phyloP scores from a whole-genome alignment of 306 rosid genomes.

The Neltuma alba region DNA sequence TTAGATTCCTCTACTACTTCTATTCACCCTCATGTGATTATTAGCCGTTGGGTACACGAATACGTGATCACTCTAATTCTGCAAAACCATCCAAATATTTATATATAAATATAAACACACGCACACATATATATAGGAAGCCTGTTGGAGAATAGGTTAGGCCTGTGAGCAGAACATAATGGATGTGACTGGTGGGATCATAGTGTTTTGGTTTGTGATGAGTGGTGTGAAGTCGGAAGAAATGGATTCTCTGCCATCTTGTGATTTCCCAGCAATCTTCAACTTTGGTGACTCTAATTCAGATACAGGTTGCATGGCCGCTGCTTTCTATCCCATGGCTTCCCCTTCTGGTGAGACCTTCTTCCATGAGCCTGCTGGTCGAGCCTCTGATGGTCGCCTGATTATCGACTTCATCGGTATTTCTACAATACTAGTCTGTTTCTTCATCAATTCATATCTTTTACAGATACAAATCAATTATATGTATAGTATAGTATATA shows the following conservation, averaged over 20 bases:
- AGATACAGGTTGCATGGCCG: conserved; percentile 68
- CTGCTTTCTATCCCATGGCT: conserved; percentile 56
- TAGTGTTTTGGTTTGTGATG: conserved; percentile 25
- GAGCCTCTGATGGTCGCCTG: conserved; percentile 76
- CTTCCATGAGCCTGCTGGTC: conserved; percentile 60
- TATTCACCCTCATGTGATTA: conserved; percentile 12
- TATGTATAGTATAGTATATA: not conserved
- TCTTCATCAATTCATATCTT: not conserved
- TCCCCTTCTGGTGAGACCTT: conserved; percentile 66
- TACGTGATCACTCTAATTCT: not conserved
- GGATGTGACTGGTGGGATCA: conserved; percentile 15
- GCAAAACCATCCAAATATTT: not conserved
- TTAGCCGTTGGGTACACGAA: conserved; percentile 15
- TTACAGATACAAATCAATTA: not conserved
- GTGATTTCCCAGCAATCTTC: conserved; percentile 65
- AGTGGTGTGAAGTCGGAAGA: conserved; percentile 35
- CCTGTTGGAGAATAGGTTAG: not conserved
- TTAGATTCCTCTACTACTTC: conserved; percentile 9
- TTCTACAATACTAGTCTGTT: not conserved
- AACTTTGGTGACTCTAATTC: conserved; percentile 82
- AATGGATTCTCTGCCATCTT: conserved; percentile 10
- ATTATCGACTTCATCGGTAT: conserved; percentile 72
- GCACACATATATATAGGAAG: not conserved
- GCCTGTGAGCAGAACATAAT: not conserved
- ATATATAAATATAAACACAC: not conserved